Conservation (phyloP, 2,329 filamentous ascomycete genomes). For the Hypoxylon sp. region DNA sequence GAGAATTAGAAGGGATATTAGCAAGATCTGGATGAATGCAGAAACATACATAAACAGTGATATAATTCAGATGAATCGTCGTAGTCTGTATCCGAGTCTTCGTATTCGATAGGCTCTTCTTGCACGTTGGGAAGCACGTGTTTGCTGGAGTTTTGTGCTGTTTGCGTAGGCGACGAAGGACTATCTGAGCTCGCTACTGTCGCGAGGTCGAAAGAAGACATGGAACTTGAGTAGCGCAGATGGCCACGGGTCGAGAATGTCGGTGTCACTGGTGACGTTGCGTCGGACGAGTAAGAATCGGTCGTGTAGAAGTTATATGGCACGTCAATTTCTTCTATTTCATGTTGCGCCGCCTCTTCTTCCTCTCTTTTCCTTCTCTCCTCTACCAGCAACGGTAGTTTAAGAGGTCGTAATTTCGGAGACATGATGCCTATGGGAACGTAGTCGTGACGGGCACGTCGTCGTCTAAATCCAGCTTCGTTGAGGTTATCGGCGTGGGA, state of each 20-base stretch:
- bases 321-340: conserved; percentile 48
- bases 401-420: conserved; percentile 46
- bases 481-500: conserved; percentile 32
- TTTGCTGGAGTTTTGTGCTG: conserved; percentile 63
- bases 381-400: conserved; percentile 44
- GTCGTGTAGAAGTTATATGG: conserved; percentile 58
- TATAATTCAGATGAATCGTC: conserved; percentile 60
- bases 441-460: conserved; percentile 24
- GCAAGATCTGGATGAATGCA: conserved; percentile 33
- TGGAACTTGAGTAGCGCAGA: conserved; percentile 74
- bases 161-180: conserved; percentile 64
- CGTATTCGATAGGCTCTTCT: conserved; percentile 80
- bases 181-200: conserved; percentile 59
- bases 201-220: conserved; percentile 76
- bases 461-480: conserved; percentile 20
- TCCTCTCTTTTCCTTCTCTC: conserved; percentile 43
- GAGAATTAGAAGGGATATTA: conserved; percentile 17
- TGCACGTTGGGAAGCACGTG: conserved; percentile 80
- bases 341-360: conserved; percentile 42
- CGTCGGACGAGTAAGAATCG: conserved; percentile 70
- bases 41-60: conserved; percentile 77
- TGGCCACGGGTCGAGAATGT: conserved; percentile 73
- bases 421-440: conserved; percentile 40
- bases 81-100: conserved; percentile 59
- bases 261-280: conserved; percentile 74